Evolutionary conservation across 129 eudicot genomes (phyloP).

Genomic region (sunflower (Helianthus annuus)): DNA sequence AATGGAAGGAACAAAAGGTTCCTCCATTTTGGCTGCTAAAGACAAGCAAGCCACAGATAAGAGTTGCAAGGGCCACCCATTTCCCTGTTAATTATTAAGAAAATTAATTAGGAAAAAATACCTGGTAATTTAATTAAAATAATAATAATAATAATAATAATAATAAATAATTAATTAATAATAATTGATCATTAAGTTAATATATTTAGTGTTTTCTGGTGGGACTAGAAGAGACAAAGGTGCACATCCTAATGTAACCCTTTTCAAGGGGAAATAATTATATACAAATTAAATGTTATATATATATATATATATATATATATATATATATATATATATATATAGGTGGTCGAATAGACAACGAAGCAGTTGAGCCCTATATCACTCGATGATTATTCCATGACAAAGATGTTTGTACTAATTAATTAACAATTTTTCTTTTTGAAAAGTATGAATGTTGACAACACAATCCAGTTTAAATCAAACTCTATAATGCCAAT

Average conservation of each 20-base stretch:
- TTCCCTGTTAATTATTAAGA: conserved; percentile 48
- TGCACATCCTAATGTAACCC: conserved; percentile 44
- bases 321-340: too few relatives aligned
- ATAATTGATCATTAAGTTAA: conserved; percentile 21
- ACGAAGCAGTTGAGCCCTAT: conserved; percentile 27
- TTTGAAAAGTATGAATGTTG: neutral
- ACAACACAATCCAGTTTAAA: neutral
- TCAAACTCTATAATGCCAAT: conserved; percentile 10
- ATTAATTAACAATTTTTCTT: neutral
- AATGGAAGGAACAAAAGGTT: conserved; percentile 90
- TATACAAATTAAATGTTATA: neutral
- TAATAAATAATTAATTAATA: too few relatives aligned
- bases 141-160: neutral
- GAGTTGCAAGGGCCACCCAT: conserved; percentile 93
- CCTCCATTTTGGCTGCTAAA: conserved; percentile 99
- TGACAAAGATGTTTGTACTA: conserved; percentile 27
- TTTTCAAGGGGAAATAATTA: conserved; percentile 15
- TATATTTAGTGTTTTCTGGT: conserved; percentile 13
- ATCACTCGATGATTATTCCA: conserved; percentile 32
- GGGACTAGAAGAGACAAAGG: conserved; percentile 46
- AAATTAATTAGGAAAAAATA: neutral
- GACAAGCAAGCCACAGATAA: conserved; percentile 89
- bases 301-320: too few relatives aligned
- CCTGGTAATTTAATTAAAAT: neutral
- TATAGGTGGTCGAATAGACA: conserved; percentile 35